Conservation (phyloP, 176 grass and related monocot genomes). For the Aegilops longissima region DNA sequence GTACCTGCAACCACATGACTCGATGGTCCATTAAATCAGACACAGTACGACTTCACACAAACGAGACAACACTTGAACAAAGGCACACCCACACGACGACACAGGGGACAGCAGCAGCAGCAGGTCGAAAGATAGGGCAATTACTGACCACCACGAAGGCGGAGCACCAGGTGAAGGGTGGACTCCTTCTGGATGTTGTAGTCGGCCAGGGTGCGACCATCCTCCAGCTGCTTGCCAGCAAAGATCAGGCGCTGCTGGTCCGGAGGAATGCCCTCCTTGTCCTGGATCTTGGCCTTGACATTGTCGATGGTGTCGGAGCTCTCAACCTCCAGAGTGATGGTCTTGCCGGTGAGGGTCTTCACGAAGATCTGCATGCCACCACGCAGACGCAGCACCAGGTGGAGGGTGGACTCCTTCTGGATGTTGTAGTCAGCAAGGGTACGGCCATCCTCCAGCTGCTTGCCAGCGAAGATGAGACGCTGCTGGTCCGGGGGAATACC, state of each 20-base stretch:
- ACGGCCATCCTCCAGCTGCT: constrained; percentile 62
- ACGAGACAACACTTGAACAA: background rate
- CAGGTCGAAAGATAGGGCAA: background rate
- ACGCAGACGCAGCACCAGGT: constrained; percentile 46
- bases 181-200: constrained; percentile 85
- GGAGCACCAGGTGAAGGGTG: constrained; percentile 67
- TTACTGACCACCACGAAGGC: constrained; percentile 61
- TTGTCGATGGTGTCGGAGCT: constrained; percentile 50
- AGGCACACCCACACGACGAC: background rate
- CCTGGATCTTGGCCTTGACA: constrained; percentile 64
- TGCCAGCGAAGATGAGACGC: constrained; percentile 43
- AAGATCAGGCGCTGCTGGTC: constrained; percentile 73
- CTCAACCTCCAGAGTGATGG: constrained; percentile 50
- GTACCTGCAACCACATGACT: background rate
- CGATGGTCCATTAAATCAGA: background rate
- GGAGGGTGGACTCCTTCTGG: constrained; percentile 65
- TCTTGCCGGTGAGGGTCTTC: constrained; percentile 74
- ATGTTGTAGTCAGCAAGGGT: constrained; percentile 74
- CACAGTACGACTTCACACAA: background rate
- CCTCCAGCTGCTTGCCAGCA: constrained; percentile 61
- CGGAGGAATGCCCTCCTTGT: constrained; percentile 68
- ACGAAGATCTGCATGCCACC: constrained; percentile 79
- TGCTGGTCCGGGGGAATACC: constrained; percentile 71
- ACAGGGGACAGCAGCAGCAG: constrained; percentile 5
- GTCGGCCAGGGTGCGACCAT: constrained; percentile 49